A percentile compares a stretch with the other conserved stretches of the same genome.
These are phyloP conservation scores for Dinochytrium kinnereticum DNA, from an alignment of 371 early-diverging fungal genomes.

Conservation along the genomic window DNA sequence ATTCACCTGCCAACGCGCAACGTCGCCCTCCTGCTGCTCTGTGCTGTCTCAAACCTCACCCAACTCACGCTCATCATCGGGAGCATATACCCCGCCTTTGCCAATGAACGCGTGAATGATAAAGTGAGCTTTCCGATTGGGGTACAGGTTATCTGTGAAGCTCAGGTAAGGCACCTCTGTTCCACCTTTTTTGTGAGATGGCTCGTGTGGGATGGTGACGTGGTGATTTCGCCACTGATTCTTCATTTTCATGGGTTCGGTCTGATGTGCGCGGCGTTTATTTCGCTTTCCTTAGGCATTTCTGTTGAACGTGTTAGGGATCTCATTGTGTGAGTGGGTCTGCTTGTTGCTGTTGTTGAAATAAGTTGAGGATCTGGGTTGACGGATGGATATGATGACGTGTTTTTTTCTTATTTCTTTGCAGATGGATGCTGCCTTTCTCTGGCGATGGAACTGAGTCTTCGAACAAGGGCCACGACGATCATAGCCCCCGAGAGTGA, in stretches of 20 bases:
- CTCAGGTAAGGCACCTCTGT: constrained; percentile 6
- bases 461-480: not conserved
- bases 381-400: not conserved
- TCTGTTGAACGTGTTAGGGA: too few species aligned
- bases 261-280: too few species aligned
- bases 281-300: not conserved
- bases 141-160: not conserved
- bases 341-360: too few species aligned
- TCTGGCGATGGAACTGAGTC: constrained; percentile 8
- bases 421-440: constrained; percentile 9
- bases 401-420: not conserved
- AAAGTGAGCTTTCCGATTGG: not conserved
- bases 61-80: not conserved
- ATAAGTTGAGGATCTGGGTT: not conserved
- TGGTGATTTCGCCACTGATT: too few species aligned
- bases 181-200: too few species aligned
- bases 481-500: not conserved
- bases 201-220: too few species aligned
- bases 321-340: too few species aligned
- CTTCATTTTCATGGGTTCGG: too few species aligned
- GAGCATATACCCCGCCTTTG: not conserved
- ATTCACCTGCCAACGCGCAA: constrained; percentile 7
- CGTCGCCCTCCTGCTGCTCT: constrained; percentile 19
- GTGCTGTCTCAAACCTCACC: not conserved
- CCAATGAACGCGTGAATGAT: not conserved